These are phyloP conservation scores for Thymus mandschuricus DNA, from an alignment of 257 asterid species.

Conservation along the genomic window DNA sequence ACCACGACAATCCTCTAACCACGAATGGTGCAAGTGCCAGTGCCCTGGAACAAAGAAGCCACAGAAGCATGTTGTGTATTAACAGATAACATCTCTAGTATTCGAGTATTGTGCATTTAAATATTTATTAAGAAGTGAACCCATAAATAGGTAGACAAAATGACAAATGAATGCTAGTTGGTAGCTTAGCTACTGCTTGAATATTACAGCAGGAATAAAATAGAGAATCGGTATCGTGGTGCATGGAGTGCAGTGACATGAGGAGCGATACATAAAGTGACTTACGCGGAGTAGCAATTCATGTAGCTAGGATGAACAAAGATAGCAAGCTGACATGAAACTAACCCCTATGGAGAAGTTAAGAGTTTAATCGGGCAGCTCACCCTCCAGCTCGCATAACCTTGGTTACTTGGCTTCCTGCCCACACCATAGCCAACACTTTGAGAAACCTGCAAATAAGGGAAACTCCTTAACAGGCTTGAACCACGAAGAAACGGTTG, in stretches of 20 bases:
- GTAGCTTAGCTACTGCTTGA: background rate
- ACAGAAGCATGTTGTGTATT: background rate
- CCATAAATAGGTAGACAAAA: background rate
- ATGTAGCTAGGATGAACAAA: background rate
- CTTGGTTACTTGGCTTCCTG: conserved; percentile 98
- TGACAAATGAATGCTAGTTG: background rate
- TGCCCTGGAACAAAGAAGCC: conserved; percentile 57
- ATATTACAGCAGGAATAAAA: background rate
- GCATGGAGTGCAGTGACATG: background rate
- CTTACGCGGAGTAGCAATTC: background rate
- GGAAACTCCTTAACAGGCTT: conserved; percentile 17
- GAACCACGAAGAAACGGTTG: conserved; percentile 13
- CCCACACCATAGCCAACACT: conserved; percentile 98
- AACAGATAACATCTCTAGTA: background rate
- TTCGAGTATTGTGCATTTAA: background rate
- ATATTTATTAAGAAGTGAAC: background rate
- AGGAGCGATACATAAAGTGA: background rate
- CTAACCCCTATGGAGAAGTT: conserved; percentile 27
- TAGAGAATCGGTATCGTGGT: background rate
- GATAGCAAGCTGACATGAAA: conserved; percentile 24
- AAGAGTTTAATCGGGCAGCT: conserved; percentile 35
- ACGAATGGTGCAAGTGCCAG: conserved; percentile 92
- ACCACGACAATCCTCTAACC: conserved; percentile 83
- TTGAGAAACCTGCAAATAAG: conserved; percentile 74
- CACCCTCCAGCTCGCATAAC: conserved; percentile 94